A percentile compares a stretch with the other conserved stretches of the same genome.
phyloP scores from a whole-genome alignment of 352 stramenopile species.

The Aphanomyces astaci region DNA sequence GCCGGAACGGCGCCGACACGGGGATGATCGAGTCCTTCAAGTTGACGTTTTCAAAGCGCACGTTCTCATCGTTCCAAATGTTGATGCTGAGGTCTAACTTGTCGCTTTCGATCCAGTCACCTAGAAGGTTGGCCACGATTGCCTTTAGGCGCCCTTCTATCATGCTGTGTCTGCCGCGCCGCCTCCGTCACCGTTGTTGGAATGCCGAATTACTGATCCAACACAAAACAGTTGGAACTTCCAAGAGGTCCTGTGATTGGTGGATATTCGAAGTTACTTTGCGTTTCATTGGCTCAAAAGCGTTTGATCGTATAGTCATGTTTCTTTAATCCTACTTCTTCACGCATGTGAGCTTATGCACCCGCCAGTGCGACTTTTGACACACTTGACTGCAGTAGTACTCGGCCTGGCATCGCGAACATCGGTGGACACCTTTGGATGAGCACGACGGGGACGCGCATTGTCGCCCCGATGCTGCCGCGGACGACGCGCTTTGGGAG shows the following conservation, averaged over 20 bases:
- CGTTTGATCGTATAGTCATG: background rate
- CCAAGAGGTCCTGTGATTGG: background rate
- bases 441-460: conserved; percentile 64
- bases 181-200: background rate
- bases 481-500: conserved; percentile 28
- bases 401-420: conserved; percentile 72
- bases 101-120: conserved; percentile 82
- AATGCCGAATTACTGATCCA: background rate
- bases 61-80: conserved; percentile 78
- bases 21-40: conserved; percentile 77
- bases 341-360: conserved; percentile 59
- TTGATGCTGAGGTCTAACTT: conserved; percentile 80
- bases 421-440: conserved; percentile 59
- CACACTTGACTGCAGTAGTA: conserved; percentile 81
- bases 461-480: conserved; percentile 28
- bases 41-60: conserved; percentile 82
- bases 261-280: background rate
- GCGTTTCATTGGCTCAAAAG: background rate
- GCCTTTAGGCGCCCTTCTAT: conserved; percentile 83
- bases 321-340: conserved; percentile 18
- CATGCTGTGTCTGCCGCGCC: conserved; percentile 34
- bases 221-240: background rate
- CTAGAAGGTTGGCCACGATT: conserved; percentile 78
- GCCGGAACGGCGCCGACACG: conserved; percentile 69
- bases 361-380: conserved; percentile 78